Evolutionary conservation across 192 early-diverging fungal species (phyloP).

Genomic region (Piromyces finnis): DNA sequence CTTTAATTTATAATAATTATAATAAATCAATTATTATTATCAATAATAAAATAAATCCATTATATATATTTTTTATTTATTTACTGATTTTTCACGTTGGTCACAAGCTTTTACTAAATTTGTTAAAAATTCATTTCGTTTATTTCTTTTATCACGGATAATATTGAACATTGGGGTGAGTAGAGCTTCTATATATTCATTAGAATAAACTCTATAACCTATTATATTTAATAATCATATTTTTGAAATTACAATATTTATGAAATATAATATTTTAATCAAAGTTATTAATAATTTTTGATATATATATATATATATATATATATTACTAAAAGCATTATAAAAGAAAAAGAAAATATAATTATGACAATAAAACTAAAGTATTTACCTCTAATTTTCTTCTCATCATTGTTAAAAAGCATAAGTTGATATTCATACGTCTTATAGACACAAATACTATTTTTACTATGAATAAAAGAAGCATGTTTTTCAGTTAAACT

Average conservation of each 20-base stretch:
- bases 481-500: constrained; percentile 69
- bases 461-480: constrained; percentile 69
- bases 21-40: too few relatives aligned
- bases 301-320: too few relatives aligned
- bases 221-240: too few relatives aligned
- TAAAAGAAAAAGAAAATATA: too few relatives aligned
- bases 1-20: not conserved
- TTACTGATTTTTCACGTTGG: not conserved
- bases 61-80: too few relatives aligned
- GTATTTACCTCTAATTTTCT: constrained; percentile 1
- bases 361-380: too few relatives aligned
- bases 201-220: constrained; percentile 1
- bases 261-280: too few relatives aligned
- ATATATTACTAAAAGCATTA: too few relatives aligned
- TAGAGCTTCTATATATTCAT: constrained; percentile 15
- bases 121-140: constrained; percentile 54
- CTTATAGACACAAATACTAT: constrained; percentile 52
- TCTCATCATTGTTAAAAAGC: constrained; percentile 7
- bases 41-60: too few relatives aligned
- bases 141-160: constrained; percentile 37
- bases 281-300: too few relatives aligned
- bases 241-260: too few relatives aligned
- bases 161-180: constrained; percentile 50
- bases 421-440: constrained; percentile 55
- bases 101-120: constrained; percentile 29